Percentiles rank a stretch among this genome's conserved stretches.
Conservation (phyloP, 2,329 filamentous ascomycete genomes). For the Leptosphaerulina australis region DNA sequence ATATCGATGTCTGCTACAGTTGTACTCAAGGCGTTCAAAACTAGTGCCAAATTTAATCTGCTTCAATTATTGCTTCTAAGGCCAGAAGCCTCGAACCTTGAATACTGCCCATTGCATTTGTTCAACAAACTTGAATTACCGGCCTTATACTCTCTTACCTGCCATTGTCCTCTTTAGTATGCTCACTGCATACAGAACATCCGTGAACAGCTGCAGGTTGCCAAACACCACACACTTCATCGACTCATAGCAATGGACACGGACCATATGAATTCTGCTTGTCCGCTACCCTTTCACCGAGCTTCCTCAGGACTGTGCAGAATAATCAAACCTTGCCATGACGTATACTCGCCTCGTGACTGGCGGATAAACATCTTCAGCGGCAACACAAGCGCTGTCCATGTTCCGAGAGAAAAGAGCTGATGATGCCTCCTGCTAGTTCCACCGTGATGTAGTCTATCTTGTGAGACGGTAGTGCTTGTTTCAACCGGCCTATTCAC, state of each 20-base stretch:
- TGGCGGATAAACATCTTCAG: conserved; percentile 29
- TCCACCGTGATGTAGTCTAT: conserved; percentile 30
- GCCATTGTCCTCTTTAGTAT: conserved; percentile 12
- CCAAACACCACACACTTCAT: conserved; percentile 26
- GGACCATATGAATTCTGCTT: conserved; percentile 25
- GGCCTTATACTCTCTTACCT: conserved; percentile 25
- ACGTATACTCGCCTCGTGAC: conserved; percentile 31
- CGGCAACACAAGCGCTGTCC: conserved; percentile 28
- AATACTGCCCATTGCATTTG: conserved; percentile 29
- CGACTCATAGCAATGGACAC: conserved; percentile 25
- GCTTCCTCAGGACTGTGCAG: conserved; percentile 27
- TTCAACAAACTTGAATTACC: conserved; percentile 22
- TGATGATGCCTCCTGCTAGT: conserved; percentile 32
- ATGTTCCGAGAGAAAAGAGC: conserved; percentile 31
- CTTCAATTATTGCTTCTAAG: conserved; percentile 28
- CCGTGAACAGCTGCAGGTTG: conserved; percentile 30
- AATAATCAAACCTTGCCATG: conserved; percentile 26
- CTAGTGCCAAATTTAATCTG: conserved; percentile 30
- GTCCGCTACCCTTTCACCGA: conserved; percentile 22
- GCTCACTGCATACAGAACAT: conserved; percentile 26
- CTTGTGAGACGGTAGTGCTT: neutral
- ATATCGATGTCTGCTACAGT: neutral
- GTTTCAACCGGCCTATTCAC: too few relatives aligned
- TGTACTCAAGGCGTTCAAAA: conserved; percentile 30
- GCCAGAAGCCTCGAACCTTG: conserved; percentile 26